Evolutionary conservation across 441 rosid species (phyloP), one percentile per base, ranked within the genome.

Genomic region (Eutrema salsugineum): DNA sequence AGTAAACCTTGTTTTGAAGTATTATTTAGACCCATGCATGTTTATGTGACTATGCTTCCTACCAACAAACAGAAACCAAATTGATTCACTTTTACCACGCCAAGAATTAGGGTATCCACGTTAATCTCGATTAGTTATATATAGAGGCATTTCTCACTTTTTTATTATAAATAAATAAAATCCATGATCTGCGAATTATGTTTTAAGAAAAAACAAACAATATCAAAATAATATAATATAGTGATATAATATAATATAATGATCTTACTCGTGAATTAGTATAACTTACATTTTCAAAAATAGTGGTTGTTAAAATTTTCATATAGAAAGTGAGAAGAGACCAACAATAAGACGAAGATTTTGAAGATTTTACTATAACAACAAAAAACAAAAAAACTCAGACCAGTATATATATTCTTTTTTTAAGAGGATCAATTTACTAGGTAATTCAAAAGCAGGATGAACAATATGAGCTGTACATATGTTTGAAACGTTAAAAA

Each of bases 1-100:
- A 19, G 36, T 10, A 39, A 32, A 49, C 30, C 22, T 66, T 40
- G 68, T 60, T 51, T 66, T 51, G 30, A 28, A 53, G 20, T 44
- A 60, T 46, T 65, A 68, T 75, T 54, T 75, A 70, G 78, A 54
- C 78, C 74, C 74, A 62, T 75, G 36, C 58, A 74, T 59, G 78
- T 67, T 59, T 43, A 67, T 42, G 32, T 67, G 6, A 48, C 46
- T 49, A 60, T 75, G 78, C 78, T 53, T 75, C 74, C 74, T 61
- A 61, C 63, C 74, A 54, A 54, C 78, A 75, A 53, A 68, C 78
- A 75, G 36, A 35, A 60, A 17, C 51, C 32, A 61, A 9, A 60
- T 10, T 44, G 42, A 47, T 60, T 51, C 44, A 46, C 59, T 33
- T 50, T 38, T 42, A 32, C 33, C 40, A 49, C 56, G 15, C 68